These are phyloP conservation scores for Tylopilus sp. DNA, from an alignment of 1,284 basidiomycete genomes.

Conservation along the genomic window DNA sequence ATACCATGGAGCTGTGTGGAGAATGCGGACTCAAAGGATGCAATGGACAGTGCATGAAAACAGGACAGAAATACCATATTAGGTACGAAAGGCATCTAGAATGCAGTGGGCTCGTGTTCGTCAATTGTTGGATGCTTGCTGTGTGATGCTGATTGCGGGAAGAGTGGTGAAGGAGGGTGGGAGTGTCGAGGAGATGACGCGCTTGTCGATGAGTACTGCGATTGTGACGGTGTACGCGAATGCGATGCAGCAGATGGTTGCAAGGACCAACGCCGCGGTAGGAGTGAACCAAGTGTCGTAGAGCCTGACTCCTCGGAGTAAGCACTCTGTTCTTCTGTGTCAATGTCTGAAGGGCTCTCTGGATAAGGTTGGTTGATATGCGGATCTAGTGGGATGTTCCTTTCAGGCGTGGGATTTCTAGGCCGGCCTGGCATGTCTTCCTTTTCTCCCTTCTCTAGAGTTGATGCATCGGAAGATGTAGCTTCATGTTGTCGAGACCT, in stretches of 20 bases:
- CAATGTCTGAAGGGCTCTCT: constrained; percentile 33
- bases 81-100: constrained; percentile 9
- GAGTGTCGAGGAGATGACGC: constrained; percentile 34
- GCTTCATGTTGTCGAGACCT: constrained; percentile 12
- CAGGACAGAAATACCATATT: neutral
- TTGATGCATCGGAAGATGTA: constrained; percentile 14
- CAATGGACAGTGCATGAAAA: constrained; percentile 4
- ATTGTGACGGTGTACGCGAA: constrained; percentile 36
- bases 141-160: constrained; percentile 25
- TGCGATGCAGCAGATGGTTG: constrained; percentile 40
- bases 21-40: constrained; percentile 9
- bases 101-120: constrained; percentile 26
- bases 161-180: constrained; percentile 31
- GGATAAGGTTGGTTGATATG: constrained; percentile 45
- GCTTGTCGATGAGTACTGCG: constrained; percentile 34
- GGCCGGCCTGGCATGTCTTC: constrained; percentile 38
- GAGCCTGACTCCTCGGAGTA: constrained; percentile 40
- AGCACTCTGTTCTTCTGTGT: constrained; percentile 32
- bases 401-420: constrained; percentile 55
- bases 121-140: constrained; percentile 39
- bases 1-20: neutral
- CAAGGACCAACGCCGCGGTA: constrained; percentile 48
- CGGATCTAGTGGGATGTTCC: constrained; percentile 44
- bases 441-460: constrained; percentile 34
- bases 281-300: constrained; percentile 42